Percentiles rank a stretch among this genome's conserved stretches.
Conservation (phyloP, 306 rosid genomes). For the Begonia peltatifolia region DNA sequence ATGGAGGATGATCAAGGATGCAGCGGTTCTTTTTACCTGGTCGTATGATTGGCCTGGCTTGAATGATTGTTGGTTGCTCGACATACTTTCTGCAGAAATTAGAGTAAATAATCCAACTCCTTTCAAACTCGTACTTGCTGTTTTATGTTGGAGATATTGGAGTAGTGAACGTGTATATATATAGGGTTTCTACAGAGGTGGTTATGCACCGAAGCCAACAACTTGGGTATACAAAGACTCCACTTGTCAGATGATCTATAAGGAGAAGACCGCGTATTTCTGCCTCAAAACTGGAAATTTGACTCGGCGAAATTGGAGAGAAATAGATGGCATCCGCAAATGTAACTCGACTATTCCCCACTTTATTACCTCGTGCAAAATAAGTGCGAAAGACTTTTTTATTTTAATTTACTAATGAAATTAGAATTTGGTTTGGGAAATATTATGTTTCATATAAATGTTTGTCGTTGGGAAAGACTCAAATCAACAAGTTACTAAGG, state of each 20-base stretch:
- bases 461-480: no score
- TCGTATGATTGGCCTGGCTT: constrained; percentile 27
- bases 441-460: no score
- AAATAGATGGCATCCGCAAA: no score
- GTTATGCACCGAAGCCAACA: not conserved
- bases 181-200: not conserved
- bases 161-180: not conserved
- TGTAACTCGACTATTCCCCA: no score
- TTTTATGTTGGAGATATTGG: no score
- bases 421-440: no score
- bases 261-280: constrained; percentile 13
- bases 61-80: constrained; percentile 35
- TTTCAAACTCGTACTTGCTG: not conserved
- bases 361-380: no score
- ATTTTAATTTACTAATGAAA: no score
- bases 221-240: not conserved
- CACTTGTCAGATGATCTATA: not conserved
- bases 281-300: constrained; percentile 19
- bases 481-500: no score
- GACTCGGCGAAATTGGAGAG: no score
- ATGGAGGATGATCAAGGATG: no score
- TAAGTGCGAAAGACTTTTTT: no score
- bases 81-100: constrained; percentile 21
- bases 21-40: not conserved
- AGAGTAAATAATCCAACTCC: not conserved